Conservation (phyloP, 306 rosid genomes). For the Fragaria vesca region DNA sequence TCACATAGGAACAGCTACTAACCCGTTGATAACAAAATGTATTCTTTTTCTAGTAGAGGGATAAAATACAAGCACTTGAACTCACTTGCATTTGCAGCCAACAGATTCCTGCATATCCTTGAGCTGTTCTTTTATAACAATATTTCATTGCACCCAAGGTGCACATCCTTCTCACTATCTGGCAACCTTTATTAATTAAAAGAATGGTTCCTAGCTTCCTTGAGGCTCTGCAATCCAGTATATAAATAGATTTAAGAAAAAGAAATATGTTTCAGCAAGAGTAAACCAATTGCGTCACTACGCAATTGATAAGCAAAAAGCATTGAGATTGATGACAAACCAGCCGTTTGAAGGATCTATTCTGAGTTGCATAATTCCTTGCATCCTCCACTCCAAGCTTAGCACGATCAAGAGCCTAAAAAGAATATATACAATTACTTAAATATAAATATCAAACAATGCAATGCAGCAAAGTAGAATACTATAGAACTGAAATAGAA, state of each 20-base stretch:
- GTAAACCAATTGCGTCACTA: conserved; percentile 14
- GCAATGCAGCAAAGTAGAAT: background rate
- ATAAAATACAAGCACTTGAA: conserved; percentile 19
- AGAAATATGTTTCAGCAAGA: conserved; percentile 13
- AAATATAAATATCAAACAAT: background rate
- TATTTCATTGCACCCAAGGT: background rate
- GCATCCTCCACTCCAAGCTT: conserved; percentile 55
- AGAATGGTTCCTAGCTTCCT: conserved; percentile 49
- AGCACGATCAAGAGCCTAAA: conserved; percentile 83
- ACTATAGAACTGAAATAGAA: background rate
- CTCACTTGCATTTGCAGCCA: conserved; percentile 18
- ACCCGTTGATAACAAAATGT: background rate
- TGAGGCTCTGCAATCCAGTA: conserved; percentile 54
- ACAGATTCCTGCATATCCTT: background rate
- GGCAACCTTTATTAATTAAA: conserved; percentile 38
- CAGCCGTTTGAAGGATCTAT: conserved; percentile 87
- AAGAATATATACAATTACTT: background rate
- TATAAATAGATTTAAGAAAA: conserved; percentile 9
- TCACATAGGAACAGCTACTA: conserved; percentile 3
- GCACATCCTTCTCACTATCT: background rate
- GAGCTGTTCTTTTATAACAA: background rate
- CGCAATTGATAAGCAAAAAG: background rate
- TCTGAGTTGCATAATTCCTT: conserved; percentile 38
- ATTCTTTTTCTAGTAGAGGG: background rate
- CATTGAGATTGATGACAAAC: conserved; percentile 39